phyloP scores from a whole-genome alignment of 257 asterid species.

The Eucommia ulmoides region DNA sequence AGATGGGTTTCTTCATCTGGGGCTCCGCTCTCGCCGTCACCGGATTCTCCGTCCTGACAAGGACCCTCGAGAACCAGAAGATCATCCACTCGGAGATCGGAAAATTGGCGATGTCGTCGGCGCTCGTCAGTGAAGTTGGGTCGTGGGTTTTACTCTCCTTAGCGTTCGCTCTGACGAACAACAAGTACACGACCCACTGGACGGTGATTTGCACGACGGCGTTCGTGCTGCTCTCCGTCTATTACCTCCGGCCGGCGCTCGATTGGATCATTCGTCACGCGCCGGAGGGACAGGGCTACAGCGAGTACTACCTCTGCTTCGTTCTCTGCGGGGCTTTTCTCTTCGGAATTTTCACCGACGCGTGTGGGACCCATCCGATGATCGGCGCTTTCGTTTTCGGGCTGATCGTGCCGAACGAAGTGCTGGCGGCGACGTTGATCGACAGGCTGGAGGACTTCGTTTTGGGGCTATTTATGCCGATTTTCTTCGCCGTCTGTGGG shows the following conservation, averaged over 20 bases:
- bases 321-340: too few species aligned
- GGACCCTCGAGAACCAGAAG: not conserved
- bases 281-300: not conserved
- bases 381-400: not conserved
- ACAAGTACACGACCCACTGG: not conserved
- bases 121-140: not conserved
- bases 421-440: not conserved
- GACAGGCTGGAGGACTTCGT: not conserved
- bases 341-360: not conserved
- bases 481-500: not conserved
- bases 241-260: not conserved
- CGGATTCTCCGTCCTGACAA: not conserved
- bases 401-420: not conserved
- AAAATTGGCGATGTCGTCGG: not conserved
- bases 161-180: not conserved
- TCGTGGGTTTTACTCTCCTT: not conserved
- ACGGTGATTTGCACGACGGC: not conserved
- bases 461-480: not conserved
- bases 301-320: not conserved
- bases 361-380: not conserved
- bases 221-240: not conserved
- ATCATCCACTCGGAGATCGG: not conserved
- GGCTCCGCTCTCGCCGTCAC: not conserved
- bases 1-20: not conserved
- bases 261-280: not conserved